These are phyloP conservation scores for Irpex sp. DNA, from an alignment of 1,284 basidiomycete genomes.

Conservation along the genomic window DNA sequence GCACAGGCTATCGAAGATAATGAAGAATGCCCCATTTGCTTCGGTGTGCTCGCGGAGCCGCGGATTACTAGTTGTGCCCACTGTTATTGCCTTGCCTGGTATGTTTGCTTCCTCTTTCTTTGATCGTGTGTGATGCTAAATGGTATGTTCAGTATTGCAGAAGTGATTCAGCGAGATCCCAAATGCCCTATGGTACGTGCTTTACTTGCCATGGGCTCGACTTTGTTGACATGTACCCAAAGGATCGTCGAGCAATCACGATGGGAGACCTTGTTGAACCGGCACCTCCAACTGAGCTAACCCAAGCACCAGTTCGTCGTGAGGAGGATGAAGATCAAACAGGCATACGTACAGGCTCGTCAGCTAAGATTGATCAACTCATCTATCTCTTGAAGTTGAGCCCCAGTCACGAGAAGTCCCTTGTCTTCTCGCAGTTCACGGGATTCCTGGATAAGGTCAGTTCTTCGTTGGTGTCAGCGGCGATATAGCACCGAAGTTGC, in stretches of 20 bases:
- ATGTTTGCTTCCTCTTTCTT: conserved; percentile 16
- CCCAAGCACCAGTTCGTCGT: conserved; percentile 45
- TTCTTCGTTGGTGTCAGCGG: background rate
- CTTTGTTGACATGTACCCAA: background rate
- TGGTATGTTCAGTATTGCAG: conserved; percentile 49
- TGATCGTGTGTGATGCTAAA: background rate
- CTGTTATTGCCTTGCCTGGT: conserved; percentile 75
- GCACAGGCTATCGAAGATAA: conserved; percentile 73
- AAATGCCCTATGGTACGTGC: conserved; percentile 75
- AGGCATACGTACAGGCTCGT: conserved; percentile 50
- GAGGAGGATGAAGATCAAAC: conserved; percentile 36
- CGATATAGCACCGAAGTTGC: background rate
- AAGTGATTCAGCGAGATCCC: conserved; percentile 61
- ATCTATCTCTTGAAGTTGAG: conserved; percentile 69
- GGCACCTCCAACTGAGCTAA: conserved; percentile 60
- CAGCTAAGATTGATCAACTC: conserved; percentile 82
- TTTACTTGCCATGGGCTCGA: background rate
- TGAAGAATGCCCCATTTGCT: conserved; percentile 84
- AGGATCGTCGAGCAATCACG: conserved; percentile 72
- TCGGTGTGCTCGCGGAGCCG: conserved; percentile 60
- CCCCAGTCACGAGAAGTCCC: conserved; percentile 68
- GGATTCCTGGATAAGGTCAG: conserved; percentile 75
- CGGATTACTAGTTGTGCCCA: conserved; percentile 81
- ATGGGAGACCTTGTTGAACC: conserved; percentile 66
- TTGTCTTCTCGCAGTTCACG: conserved; percentile 87